Evolutionary conservation across 208 protist genomes (phyloP), one percentile per base, ranked within the genome.

Genomic region (Endotrypanum monterogeii): DNA sequence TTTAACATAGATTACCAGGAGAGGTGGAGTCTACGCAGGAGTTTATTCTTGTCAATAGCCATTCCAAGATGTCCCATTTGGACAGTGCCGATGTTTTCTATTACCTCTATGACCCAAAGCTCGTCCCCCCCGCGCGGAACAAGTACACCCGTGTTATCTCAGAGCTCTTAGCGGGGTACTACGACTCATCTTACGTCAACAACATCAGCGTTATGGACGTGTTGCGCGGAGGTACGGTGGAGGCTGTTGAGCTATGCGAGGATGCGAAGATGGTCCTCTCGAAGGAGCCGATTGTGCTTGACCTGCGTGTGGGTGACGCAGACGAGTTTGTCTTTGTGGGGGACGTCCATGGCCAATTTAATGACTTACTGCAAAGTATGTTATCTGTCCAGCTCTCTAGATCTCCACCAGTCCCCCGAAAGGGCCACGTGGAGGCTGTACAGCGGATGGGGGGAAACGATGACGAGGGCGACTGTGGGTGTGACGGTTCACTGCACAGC

Each of bases 271-370:
- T 30, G 20, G 61, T 88, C 12, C 77, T 96, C 2, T 70, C 75
- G 12, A 76, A 55, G 52, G 89, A 96, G 67, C 79, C 76, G 12
- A 72, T 78, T 0, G 83, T 96, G 23, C 65, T 96, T 44, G 83
- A 87, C 48, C 60, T 94, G 16, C 78, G 79, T 16, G 79, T 96
- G 3, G 60, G 73, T 23, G 70, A 68, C 25, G 32, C 61, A 18
- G 87, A 93, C 32, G 85, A 91, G 71, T 61, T 92, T 28, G 86
- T 94, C 18, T 81, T 96, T 65, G 89, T 96, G 12, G 93, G 93
- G 44, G 93, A 97, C 79, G 91, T 97, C 55, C 93, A 97, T 67
- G 93, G 91, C 2, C 90, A 97, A 79, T 96, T 93, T 74, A 83
- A 83, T 60, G 93, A 97, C 67, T 52, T 97, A 2, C 72, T 94